phyloP scores from a whole-genome alignment of 306 rosid genomes.

The cucumber (Cucumis sativus) region DNA sequence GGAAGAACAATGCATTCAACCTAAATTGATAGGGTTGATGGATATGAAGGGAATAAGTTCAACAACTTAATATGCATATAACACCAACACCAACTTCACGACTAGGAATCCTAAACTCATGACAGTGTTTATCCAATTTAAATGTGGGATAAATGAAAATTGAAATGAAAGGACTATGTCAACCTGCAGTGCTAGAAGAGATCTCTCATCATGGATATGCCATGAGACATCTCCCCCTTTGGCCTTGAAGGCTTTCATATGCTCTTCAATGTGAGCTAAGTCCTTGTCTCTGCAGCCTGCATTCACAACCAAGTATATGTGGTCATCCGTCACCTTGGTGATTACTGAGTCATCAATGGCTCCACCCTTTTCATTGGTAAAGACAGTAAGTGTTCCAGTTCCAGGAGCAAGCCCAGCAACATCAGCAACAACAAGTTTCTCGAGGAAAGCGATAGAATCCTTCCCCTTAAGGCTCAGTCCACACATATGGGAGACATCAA shows the following conservation, averaged over 20 bases:
- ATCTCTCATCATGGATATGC: slow-evolving; percentile 95
- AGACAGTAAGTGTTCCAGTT: slow-evolving; percentile 71
- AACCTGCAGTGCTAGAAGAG: slow-evolving; percentile 85
- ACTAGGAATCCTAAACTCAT: not conserved
- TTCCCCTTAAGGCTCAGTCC: slow-evolving; percentile 91
- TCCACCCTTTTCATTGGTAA: slow-evolving; percentile 92
- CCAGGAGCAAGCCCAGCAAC: slow-evolving; percentile 73
- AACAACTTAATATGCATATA: not conserved
- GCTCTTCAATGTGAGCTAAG: slow-evolving; percentile 87
- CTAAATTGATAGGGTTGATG: not conserved
- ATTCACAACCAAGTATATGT: slow-evolving; percentile 81
- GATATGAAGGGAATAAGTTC: not conserved
- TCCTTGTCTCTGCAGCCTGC: slow-evolving; percentile 95
- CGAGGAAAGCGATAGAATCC: slow-evolving; percentile 58
- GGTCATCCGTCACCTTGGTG: slow-evolving; percentile 71
- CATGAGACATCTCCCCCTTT: slow-evolving; percentile 95
- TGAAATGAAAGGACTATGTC: not conserved
- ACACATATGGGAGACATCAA: slow-evolving; percentile 90
- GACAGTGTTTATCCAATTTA: not conserved
- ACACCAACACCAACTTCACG: not conserved
- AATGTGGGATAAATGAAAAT: not conserved
- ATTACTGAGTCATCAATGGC: slow-evolving; percentile 88
- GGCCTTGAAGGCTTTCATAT: slow-evolving; percentile 89
- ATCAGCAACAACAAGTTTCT: slow-evolving; percentile 81
- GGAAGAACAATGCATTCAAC: not conserved